Conservation (phyloP, 2,329 filamentous ascomycete species). For the Lithohypha guttulata region DNA sequence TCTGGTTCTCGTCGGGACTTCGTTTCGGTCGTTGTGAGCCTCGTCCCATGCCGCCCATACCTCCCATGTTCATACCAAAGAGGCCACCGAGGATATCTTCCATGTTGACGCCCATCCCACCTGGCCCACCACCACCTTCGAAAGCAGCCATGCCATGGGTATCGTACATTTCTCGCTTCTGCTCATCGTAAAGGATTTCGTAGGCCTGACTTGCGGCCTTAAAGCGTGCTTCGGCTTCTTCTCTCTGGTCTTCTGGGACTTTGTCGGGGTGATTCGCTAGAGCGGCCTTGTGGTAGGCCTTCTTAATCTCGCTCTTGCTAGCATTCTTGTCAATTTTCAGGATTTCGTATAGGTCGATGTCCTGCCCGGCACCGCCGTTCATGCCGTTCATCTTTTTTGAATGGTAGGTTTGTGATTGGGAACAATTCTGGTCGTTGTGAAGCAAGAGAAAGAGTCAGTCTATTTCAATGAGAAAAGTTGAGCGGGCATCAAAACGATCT, state of each 20-base stretch:
- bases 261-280: slow-evolving; percentile 93
- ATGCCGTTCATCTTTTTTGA: slow-evolving; percentile 8
- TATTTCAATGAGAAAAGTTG: too few species aligned
- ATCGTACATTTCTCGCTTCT: slow-evolving; percentile 87
- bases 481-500: too few species aligned
- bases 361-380: slow-evolving; percentile 6
- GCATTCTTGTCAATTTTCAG: slow-evolving; percentile 55
- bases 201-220: slow-evolving; percentile 90
- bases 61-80: slow-evolving; percentile 51
- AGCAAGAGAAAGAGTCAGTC: too few species aligned
- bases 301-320: slow-evolving; percentile 20
- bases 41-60: slow-evolving; percentile 41
- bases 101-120: slow-evolving; percentile 67
- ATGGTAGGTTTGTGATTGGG: too few species aligned
- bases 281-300: slow-evolving; percentile 88
- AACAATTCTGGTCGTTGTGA: background rate
- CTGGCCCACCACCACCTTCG: slow-evolving; percentile 58
- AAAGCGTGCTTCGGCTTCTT: slow-evolving; percentile 81
- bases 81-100: slow-evolving; percentile 69
- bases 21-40: slow-evolving; percentile 54
- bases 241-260: slow-evolving; percentile 73
- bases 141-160: slow-evolving; percentile 93
- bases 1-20: slow-evolving; percentile 75
- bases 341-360: slow-evolving; percentile 21
- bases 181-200: slow-evolving; percentile 92